Evolutionary conservation across 2,329 filamentous ascomycete genomes (phyloP).

Genomic region (Triangularia setosa): DNA sequence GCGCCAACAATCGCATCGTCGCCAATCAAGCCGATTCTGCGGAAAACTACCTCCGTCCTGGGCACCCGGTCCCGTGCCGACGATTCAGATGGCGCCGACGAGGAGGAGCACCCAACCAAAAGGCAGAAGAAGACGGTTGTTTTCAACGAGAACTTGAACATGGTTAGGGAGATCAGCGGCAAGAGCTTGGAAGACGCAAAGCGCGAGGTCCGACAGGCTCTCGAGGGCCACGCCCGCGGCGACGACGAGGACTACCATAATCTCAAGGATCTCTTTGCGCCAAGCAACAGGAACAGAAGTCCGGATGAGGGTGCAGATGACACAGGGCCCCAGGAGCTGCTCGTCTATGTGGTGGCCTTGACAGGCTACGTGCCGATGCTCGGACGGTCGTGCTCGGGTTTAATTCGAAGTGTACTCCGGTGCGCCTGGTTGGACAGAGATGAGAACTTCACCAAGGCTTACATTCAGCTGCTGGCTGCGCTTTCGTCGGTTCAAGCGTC

Average conservation of each 20-base stretch:
- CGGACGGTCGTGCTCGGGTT: slow-evolving; percentile 53
- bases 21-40: slow-evolving; percentile 52
- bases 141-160: slow-evolving; percentile 56
- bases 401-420: slow-evolving; percentile 56
- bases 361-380: slow-evolving; percentile 59
- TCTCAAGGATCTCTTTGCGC: slow-evolving; percentile 56
- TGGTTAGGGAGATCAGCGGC: slow-evolving; percentile 51
- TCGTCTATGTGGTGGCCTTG: slow-evolving; percentile 60
- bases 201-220: slow-evolving; percentile 49
- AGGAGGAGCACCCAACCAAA: slow-evolving; percentile 43
- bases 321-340: slow-evolving; percentile 52
- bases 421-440: slow-evolving; percentile 64
- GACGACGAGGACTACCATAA: slow-evolving; percentile 58
- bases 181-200: slow-evolving; percentile 54
- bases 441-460: slow-evolving; percentile 62
- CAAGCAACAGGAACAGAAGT: slow-evolving; percentile 39
- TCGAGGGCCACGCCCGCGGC: slow-evolving; percentile 54
- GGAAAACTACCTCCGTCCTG: slow-evolving; percentile 42
- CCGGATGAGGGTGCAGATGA: slow-evolving; percentile 38
- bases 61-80: slow-evolving; percentile 38
- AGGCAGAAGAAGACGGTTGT: slow-evolving; percentile 52
- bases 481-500: slow-evolving; percentile 79
- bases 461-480: slow-evolving; percentile 63
- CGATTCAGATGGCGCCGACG: slow-evolving; percentile 41
- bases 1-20: slow-evolving; percentile 26